Evolutionary conservation across 208 protist genomes (phyloP).

Genomic region (Leishmania aethiopica): DNA sequence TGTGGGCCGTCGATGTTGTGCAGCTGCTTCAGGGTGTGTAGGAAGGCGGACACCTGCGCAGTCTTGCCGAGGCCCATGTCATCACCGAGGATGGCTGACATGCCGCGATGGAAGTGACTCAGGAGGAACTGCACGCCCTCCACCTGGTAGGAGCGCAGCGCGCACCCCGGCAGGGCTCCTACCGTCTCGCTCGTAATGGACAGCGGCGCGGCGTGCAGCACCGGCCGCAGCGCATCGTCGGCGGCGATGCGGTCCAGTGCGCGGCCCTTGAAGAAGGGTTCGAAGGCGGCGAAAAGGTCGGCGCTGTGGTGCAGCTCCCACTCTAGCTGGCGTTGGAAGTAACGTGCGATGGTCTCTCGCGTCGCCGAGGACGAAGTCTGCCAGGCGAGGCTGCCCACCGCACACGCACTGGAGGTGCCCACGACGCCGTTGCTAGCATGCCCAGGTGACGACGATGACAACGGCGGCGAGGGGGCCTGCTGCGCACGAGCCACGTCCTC

Average conservation of each 20-base stretch:
- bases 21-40: slow-evolving; percentile 75
- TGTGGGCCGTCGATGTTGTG: slow-evolving; percentile 93
- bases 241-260: slow-evolving; percentile 46
- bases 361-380: slow-evolving; percentile 38
- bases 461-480: slow-evolving; percentile 7
- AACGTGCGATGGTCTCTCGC: slow-evolving; percentile 34
- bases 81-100: slow-evolving; percentile 94
- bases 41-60: slow-evolving; percentile 94
- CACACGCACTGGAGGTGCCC: slow-evolving; percentile 11
- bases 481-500: slow-evolving; percentile 1
- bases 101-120: slow-evolving; percentile 79
- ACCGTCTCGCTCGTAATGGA: slow-evolving; percentile 25
- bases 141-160: slow-evolving; percentile 95
- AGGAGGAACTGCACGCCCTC: slow-evolving; percentile 96
- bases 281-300: slow-evolving; percentile 53
- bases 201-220: slow-evolving; percentile 45
- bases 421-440: background rate
- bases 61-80: slow-evolving; percentile 99
- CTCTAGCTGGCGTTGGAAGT: slow-evolving; percentile 74
- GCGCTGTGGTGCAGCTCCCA: slow-evolving; percentile 57
- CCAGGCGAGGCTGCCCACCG: slow-evolving; percentile 58
- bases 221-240: slow-evolving; percentile 19
- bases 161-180: slow-evolving; percentile 46
- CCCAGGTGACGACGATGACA: background rate
- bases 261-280: slow-evolving; percentile 77